Conservation (phyloP, 2,329 filamentous ascomycete genomes). For the Penicillium sp. region DNA sequence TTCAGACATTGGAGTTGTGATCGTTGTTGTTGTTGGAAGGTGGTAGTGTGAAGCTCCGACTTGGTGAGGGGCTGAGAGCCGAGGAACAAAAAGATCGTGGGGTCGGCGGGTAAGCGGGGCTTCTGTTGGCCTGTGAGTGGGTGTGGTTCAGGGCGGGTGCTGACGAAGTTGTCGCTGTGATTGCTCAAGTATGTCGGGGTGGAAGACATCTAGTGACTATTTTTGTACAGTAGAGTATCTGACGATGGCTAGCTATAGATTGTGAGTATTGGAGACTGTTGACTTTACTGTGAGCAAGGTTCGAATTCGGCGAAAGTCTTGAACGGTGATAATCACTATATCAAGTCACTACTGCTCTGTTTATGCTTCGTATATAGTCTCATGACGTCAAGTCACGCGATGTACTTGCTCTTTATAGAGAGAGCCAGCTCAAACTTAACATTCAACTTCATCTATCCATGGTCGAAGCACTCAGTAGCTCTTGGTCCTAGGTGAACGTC, state of each 20-base stretch:
- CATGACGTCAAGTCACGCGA: slow-evolving; percentile 7
- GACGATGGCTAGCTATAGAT: too few relatives aligned
- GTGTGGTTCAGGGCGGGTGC: slow-evolving; percentile 3
- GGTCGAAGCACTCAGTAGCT: not conserved
- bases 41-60: not conserved
- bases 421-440: not conserved
- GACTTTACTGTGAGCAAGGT: too few relatives aligned
- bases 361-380: not conserved
- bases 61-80: not conserved
- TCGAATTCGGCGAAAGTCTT: too few relatives aligned
- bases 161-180: slow-evolving; percentile 18
- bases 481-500: not conserved
- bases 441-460: not conserved
- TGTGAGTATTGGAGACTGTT: too few relatives aligned
- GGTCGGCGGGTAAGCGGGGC: slow-evolving; percentile 25
- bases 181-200: not conserved
- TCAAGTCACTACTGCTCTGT: too few relatives aligned
- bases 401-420: not conserved
- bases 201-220: not conserved
- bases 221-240: too few relatives aligned
- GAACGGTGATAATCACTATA: too few relatives aligned
- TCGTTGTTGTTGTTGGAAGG: not conserved
- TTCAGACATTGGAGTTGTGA: slow-evolving; percentile 32
- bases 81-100: slow-evolving; percentile 19
- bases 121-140: not conserved